These are phyloP conservation scores for Zizania palustris DNA, from an alignment of 202 grass and related monocot genomes.

Conservation along the genomic window DNA sequence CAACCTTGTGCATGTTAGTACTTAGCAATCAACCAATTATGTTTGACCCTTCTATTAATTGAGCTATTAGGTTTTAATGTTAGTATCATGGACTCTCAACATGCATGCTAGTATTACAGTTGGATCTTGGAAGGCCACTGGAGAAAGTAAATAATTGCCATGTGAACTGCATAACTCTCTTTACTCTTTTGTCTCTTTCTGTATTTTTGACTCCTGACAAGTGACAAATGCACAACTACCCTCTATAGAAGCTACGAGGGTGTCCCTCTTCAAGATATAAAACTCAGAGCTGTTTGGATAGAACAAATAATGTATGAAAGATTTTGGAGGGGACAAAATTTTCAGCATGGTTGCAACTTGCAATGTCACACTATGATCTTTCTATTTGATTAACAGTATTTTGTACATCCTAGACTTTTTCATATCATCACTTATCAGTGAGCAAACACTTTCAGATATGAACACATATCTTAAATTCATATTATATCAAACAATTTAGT, in stretches of 20 bases:
- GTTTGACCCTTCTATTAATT: background rate
- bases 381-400: constrained; percentile 7
- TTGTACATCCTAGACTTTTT: constrained; percentile 3
- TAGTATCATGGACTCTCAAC: constrained; percentile 1
- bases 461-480: background rate
- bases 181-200: constrained; percentile 31
- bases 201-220: constrained; percentile 15
- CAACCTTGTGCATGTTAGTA: background rate
- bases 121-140: background rate
- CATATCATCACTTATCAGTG: background rate
- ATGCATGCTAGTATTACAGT: background rate
- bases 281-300: background rate
- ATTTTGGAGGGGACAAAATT: background rate
- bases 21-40: background rate
- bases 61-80: constrained; percentile 2
- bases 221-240: constrained; percentile 24
- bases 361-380: background rate
- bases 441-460: background rate
- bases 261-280: background rate
- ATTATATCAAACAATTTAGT: background rate
- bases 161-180: constrained; percentile 1
- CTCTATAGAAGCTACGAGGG: constrained; percentile 6
- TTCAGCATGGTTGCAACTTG: background rate
- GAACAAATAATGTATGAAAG: background rate
- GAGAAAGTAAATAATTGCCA: constrained; percentile 14